phyloP scores from a whole-genome alignment of 495 filamentous ascomycete species.

The Penicillium salamii region DNA sequence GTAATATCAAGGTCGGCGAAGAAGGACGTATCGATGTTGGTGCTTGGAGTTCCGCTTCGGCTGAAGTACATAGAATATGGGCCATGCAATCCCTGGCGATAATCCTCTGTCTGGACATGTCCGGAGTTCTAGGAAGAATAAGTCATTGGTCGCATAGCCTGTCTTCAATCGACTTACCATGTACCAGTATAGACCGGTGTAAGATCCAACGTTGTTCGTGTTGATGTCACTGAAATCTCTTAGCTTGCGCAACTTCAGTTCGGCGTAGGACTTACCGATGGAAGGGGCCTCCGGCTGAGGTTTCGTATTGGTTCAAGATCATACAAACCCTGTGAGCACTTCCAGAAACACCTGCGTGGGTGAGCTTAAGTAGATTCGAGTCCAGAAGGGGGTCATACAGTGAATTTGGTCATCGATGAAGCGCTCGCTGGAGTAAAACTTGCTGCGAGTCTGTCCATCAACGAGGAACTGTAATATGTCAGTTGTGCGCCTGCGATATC shows the following conservation, averaged over 20 bases:
- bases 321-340: slow-evolving; percentile 33
- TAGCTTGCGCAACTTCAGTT: neutral
- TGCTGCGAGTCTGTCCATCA: slow-evolving; percentile 59
- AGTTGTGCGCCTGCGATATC: neutral
- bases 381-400: slow-evolving; percentile 34
- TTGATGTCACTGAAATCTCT: slow-evolving; percentile 54
- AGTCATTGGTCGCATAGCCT: no score
- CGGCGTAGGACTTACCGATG: slow-evolving; percentile 19
- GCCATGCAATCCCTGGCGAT: slow-evolving; percentile 63
- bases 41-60: slow-evolving; percentile 51
- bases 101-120: slow-evolving; percentile 61
- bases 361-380: no score
- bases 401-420: slow-evolving; percentile 67
- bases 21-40: slow-evolving; percentile 55
- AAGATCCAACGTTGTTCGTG: slow-evolving; percentile 56
- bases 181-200: slow-evolving; percentile 64
- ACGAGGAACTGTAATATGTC: slow-evolving; percentile 43
- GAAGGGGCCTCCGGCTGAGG: slow-evolving; percentile 53
- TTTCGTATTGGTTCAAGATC: slow-evolving; percentile 43
- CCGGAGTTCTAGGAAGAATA: slow-evolving; percentile 42
- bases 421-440: slow-evolving; percentile 65
- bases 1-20: slow-evolving; percentile 54
- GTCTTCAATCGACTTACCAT: no score
- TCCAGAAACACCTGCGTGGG: slow-evolving; percentile 27
- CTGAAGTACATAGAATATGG: slow-evolving; percentile 63